Base-by-base conservation (phyloP, 1,284 basidiomycete genomes). In the Marasmius fiardii region DNA sequence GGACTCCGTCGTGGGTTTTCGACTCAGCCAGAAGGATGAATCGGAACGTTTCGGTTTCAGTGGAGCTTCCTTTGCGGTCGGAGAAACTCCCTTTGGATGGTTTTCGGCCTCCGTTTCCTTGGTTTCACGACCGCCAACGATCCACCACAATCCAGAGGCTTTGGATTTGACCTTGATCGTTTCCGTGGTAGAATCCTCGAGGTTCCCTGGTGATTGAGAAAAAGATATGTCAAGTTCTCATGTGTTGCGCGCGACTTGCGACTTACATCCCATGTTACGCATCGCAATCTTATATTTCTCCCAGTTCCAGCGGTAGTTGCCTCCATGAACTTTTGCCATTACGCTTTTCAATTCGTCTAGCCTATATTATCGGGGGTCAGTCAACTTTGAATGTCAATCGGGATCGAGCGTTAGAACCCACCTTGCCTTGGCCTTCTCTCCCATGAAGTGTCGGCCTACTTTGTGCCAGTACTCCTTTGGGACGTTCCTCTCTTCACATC, bases 401-500 rank as follows among this genome's bases (percentile, higher is more conserved):
- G n/a, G n/a, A n/a, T n/a, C n/a, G n/a, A n/a, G n/a, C n/a, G n/a
- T n/a, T n/a, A n/a, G n/a, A n/a, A n/a, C 65, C 52, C 55, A 76
- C 77, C 78, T 71, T 41, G 73, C 73, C 67, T 74, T 81, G 16
- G 88, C 87, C 62, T 81, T 80, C 24, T 75, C 77, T 1, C 82
- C 84, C 77, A 90, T 80, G 67, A 80, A 88, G 63, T 85, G 81
- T 64, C 88, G 86, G 16, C 79, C 88, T 52, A 87, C 86, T 62
- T 86, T 87, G 72, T 88, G 81, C 88, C 88, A 90, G 68, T 79
- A 88, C 61, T 89, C 86, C 66, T 85, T 80, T 33, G 88, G 88
- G 16, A 90, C 78, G 51, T 83, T 81, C 60, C 83, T 80, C 61
- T 85, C 77, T 52, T 78, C 64, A 61, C 88, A 89, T 18, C 85